A percentile compares a stretch with the other conserved stretches of the same genome.
These are phyloP conservation scores for Prunus armeniaca DNA, from an alignment of 306 rosid genomes.

Conservation along the genomic window DNA sequence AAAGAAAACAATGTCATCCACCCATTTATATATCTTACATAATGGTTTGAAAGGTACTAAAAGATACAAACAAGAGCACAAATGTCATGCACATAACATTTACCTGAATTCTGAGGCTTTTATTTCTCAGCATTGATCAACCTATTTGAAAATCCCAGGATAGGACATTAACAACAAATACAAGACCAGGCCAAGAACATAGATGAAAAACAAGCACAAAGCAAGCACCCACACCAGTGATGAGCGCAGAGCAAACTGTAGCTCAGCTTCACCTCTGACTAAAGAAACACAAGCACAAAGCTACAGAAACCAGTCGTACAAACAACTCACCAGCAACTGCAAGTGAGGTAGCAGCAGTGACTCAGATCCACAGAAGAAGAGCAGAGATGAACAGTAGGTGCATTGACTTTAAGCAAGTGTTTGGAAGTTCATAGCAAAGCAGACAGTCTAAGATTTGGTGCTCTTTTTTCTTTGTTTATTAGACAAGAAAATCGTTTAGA, in stretches of 20 bases:
- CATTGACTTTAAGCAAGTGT: conserved; percentile 49
- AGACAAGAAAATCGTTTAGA: conserved; percentile 43
- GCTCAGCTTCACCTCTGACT: no score
- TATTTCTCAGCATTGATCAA: conserved; percentile 22
- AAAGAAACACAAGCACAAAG: no score
- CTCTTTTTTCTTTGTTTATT: conserved; percentile 11
- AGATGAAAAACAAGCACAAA: conserved; percentile 14
- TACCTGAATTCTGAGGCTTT: conserved; percentile 24
- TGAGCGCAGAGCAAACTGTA: no score
- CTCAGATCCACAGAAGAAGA: conserved; percentile 48
- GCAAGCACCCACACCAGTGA: no score
- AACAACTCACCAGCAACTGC: conserved; percentile 11
- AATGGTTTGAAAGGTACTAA: background rate
- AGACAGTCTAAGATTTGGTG: conserved; percentile 10
- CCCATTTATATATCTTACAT: background rate
- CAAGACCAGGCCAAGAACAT: background rate
- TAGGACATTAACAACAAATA: background rate
- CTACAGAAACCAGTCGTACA: background rate
- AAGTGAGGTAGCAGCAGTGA: conserved; percentile 21
- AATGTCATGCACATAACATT: background rate
- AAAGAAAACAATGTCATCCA: background rate
- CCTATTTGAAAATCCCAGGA: background rate
- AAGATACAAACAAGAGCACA: background rate
- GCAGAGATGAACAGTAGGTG: conserved; percentile 28
- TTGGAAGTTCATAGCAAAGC: conserved; percentile 33